Evolutionary conservation across 129 eudicot genomes (phyloP).

Genomic region (Flaveria bidentis): DNA sequence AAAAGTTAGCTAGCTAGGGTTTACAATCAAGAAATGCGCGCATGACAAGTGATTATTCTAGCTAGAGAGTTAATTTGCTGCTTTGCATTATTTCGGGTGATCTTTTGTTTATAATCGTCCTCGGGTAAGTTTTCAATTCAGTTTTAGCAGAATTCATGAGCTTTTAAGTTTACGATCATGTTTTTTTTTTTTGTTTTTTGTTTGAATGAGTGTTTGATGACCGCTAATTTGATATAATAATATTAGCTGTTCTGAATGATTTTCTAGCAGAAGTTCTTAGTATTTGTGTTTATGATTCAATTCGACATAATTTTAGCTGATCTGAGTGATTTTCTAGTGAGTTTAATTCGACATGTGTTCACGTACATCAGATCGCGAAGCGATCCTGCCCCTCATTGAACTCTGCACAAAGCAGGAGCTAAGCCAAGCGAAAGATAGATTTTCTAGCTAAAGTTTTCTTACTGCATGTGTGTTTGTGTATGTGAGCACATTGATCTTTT

Average conservation of each 20-base stretch:
- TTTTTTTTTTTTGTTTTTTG: background rate
- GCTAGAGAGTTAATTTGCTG: background rate
- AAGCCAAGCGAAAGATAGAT: too few relatives aligned
- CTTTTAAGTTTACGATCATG: background rate
- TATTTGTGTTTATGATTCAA: background rate
- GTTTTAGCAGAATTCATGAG: background rate
- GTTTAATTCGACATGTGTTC: too few relatives aligned
- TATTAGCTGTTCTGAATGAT: background rate
- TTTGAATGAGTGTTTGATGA: background rate
- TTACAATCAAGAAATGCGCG: background rate
- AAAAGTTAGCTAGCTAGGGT: slow-evolving; percentile 2
- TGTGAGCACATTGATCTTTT: background rate
- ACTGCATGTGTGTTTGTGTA: slow-evolving; percentile 9
- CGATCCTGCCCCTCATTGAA: too few relatives aligned
- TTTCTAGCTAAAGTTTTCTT: background rate
- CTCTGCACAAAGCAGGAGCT: too few relatives aligned
- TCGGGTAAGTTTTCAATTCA: slow-evolving; percentile 34
- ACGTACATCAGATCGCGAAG: too few relatives aligned
- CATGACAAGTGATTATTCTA: background rate
- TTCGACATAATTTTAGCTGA: background rate
- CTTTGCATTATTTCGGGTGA: slow-evolving; percentile 26
- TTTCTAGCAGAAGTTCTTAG: slow-evolving; percentile 15
- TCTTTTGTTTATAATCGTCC: background rate
- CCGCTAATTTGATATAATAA: background rate
- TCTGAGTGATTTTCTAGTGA: background rate